Conservation (phyloP, 345 rosid genomes). For the Populus ilicifolia region DNA sequence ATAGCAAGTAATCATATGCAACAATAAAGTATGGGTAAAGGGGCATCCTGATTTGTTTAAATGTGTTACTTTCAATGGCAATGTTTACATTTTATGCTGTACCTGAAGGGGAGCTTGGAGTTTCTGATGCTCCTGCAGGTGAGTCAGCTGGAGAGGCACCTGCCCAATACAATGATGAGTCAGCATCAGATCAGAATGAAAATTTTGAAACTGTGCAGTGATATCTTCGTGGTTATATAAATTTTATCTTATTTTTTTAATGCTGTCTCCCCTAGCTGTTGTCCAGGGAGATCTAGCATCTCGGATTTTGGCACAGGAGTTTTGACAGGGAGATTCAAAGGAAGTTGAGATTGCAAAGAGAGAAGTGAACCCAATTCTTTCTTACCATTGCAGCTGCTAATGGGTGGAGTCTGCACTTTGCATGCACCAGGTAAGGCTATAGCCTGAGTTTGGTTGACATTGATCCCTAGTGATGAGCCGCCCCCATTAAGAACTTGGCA, state of each 20-base stretch:
- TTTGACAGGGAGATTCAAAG: not conserved
- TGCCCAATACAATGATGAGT: constrained; percentile 8
- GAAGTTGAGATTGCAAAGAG: not conserved
- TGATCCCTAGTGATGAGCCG: constrained; percentile 58
- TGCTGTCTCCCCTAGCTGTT: not conserved
- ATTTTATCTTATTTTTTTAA: not conserved
- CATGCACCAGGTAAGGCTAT: constrained; percentile 69
- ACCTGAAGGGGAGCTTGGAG: constrained; percentile 61
- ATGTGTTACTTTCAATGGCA: not conserved
- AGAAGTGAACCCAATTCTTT: not conserved
- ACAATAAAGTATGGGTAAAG: not conserved
- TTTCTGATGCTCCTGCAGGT: constrained; percentile 55
- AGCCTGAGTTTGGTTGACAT: constrained; percentile 52
- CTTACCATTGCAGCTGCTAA: constrained; percentile 63
- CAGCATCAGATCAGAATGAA: not conserved
- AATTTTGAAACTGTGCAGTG: not conserved
- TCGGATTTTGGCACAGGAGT: not conserved
- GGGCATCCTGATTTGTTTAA: not conserved
- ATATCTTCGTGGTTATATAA: not conserved
- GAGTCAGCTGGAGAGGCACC: constrained; percentile 44
- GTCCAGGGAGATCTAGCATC: not conserved
- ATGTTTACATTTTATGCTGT: not conserved
- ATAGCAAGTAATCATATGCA: not conserved
- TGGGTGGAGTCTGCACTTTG: constrained; percentile 73
- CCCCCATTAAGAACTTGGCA: constrained; percentile 62